Conservation (phyloP, 139 green algal species). For the Coccomyxa sp. region DNA sequence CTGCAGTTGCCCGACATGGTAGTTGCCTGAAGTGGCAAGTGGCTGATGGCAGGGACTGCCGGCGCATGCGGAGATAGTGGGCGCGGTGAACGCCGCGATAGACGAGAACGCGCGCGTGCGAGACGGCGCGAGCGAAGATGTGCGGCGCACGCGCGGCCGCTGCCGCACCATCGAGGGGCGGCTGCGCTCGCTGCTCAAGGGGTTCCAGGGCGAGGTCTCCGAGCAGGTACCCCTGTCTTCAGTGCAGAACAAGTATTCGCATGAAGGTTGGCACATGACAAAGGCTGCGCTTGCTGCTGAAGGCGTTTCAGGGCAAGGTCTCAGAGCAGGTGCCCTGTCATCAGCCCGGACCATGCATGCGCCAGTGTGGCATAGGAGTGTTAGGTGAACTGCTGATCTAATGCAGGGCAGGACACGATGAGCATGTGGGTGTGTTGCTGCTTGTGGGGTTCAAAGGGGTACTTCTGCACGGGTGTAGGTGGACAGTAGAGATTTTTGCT, state of each 20-base stretch:
- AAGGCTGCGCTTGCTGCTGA: neutral
- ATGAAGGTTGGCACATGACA: neutral
- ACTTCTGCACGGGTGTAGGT: too few species aligned
- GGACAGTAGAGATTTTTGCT: too few species aligned
- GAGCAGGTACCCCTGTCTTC: conserved; percentile 24
- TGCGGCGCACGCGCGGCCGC: conserved; percentile 36
- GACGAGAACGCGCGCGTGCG: conserved; percentile 40
- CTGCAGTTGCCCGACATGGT: too few species aligned
- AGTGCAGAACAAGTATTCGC: too few species aligned
- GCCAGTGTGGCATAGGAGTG: too few species aligned
- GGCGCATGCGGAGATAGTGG: conserved; percentile 6
- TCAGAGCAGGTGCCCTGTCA: too few species aligned
- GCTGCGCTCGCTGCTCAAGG: conserved; percentile 54
- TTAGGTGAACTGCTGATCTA: too few species aligned
- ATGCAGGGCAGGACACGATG: too few species aligned
- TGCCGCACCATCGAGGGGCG: conserved; percentile 41
- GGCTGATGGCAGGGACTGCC: conserved; percentile 14
- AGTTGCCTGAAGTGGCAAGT: too few species aligned
- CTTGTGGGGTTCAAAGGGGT: too few species aligned
- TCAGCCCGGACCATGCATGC: too few species aligned
- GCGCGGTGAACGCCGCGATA: conserved; percentile 24
- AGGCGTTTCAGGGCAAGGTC: neutral
- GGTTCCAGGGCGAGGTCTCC: conserved; percentile 56
- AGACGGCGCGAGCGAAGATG: conserved; percentile 59
- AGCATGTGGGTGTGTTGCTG: too few species aligned